Evolutionary conservation across 1,284 basidiomycete species (phyloP).

Genomic region (Ganoderma multipileum): DNA sequence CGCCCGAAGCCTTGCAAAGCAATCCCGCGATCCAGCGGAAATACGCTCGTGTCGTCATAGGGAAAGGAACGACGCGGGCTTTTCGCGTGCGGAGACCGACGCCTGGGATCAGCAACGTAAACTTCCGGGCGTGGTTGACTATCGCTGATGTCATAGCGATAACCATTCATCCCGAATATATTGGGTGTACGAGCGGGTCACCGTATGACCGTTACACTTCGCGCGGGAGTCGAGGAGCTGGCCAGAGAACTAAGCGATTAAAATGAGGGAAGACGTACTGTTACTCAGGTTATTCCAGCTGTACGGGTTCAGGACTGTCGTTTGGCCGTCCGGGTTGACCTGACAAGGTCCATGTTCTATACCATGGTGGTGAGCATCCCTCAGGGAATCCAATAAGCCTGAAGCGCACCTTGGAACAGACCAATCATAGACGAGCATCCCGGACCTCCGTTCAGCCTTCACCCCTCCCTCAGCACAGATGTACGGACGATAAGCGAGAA

Average conservation of each 20-base stretch:
- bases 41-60: too few species aligned
- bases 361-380: constrained; percentile 15
- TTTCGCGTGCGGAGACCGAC: too few species aligned
- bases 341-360: constrained; percentile 67
- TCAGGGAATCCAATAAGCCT: background rate
- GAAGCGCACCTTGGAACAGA: constrained; percentile 59
- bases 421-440: constrained; percentile 74
- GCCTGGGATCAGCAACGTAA: too few species aligned
- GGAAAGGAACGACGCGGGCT: too few species aligned
- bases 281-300: constrained; percentile 78
- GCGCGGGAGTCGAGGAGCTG: background rate
- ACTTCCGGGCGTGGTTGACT: too few species aligned
- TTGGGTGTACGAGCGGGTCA: too few species aligned
- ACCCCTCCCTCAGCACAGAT: constrained; percentile 19
- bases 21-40: too few species aligned
- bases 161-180: too few species aligned
- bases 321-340: constrained; percentile 59
- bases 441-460: constrained; percentile 64
- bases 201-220: background rate
- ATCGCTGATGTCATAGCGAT: too few species aligned
- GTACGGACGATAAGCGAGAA: constrained; percentile 5
- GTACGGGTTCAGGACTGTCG: constrained; percentile 60
- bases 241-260: background rate
- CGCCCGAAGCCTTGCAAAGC: too few species aligned
- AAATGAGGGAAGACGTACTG: constrained; percentile 43